phyloP scores from a whole-genome alignment of 805 yeast species.

The Candida manassasensis region DNA sequence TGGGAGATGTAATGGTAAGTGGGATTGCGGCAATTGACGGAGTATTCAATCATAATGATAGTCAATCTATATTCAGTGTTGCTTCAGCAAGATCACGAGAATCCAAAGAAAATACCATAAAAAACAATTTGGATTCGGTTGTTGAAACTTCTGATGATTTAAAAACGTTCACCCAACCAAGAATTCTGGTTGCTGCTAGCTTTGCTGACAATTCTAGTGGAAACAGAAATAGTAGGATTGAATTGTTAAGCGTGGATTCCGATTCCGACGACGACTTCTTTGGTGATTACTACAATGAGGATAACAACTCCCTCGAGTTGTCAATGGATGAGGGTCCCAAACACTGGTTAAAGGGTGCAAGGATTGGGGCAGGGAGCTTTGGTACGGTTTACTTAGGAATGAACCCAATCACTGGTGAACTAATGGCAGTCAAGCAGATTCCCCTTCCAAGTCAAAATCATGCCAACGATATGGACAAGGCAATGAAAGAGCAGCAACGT shows the following conservation, averaged over 20 bases:
- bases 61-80: conserved; percentile 22
- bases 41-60: conserved; percentile 25
- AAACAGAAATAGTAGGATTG: conserved; percentile 42
- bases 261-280: conserved; percentile 39
- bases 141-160: conserved; percentile 13
- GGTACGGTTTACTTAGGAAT: conserved; percentile 91
- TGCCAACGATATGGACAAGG: conserved; percentile 27
- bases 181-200: conserved; percentile 26
- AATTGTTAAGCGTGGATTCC: conserved; percentile 39
- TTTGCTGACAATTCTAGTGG: conserved; percentile 17
- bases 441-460: conserved; percentile 49
- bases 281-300: conserved; percentile 13
- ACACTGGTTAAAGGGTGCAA: conserved; percentile 88
- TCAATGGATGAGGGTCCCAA: conserved; percentile 40
- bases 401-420: conserved; percentile 87
- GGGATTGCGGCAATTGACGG: conserved; percentile 54
- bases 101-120: conserved; percentile 6
- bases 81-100: conserved; percentile 7
- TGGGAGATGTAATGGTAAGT: conserved; percentile 60
- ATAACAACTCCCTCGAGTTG: conserved; percentile 6
- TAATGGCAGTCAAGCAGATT: conserved; percentile 97
- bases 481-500: conserved; percentile 76
- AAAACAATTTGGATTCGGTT: conserved; percentile 13
- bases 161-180: conserved; percentile 11
- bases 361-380: conserved; percentile 92